Conservation (phyloP, 305 asterid genomes). For the Caryopteris hybrid region DNA sequence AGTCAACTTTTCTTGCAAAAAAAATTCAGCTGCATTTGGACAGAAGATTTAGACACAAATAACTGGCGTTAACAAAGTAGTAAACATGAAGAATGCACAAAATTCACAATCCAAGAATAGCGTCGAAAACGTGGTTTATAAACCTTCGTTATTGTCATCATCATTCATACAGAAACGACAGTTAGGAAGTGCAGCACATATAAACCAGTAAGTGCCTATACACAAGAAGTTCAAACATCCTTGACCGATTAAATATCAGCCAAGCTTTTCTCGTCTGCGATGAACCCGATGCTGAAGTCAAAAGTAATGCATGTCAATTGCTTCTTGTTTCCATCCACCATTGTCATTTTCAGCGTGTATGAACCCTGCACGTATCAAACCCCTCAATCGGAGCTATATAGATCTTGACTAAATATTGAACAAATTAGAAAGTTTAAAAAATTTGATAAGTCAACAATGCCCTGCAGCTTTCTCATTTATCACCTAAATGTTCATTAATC, state of each 20-base stretch:
- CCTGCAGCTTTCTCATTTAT: no score
- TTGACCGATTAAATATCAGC: conserved; percentile 39
- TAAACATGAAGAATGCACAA: not conserved
- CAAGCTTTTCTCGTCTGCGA: conserved; percentile 35
- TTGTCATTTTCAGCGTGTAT: conserved; percentile 55
- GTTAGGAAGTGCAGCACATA: not conserved
- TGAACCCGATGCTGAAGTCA: conserved; percentile 62
- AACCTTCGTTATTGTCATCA: not conserved
- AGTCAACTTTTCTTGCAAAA: no score
- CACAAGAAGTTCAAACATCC: conserved; percentile 11
- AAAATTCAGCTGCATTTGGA: no score
- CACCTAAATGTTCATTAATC: not conserved
- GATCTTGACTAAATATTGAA: not conserved
- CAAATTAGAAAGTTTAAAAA: not conserved
- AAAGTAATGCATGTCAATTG: conserved; percentile 69
- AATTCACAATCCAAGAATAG: not conserved
- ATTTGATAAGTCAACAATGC: no score
- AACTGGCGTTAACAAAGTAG: no score
- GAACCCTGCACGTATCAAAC: conserved; percentile 55
- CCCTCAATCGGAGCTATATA: not conserved
- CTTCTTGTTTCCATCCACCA: conserved; percentile 46
- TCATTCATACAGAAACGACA: not conserved
- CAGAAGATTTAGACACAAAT: no score
- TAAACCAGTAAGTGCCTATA: not conserved
- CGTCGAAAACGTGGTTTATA: not conserved